Evolutionary conservation across 1,284 basidiomycete species (phyloP), one percentile per base, ranked within the genome.

Genomic region (Austroboletus novae-zelandiae): DNA sequence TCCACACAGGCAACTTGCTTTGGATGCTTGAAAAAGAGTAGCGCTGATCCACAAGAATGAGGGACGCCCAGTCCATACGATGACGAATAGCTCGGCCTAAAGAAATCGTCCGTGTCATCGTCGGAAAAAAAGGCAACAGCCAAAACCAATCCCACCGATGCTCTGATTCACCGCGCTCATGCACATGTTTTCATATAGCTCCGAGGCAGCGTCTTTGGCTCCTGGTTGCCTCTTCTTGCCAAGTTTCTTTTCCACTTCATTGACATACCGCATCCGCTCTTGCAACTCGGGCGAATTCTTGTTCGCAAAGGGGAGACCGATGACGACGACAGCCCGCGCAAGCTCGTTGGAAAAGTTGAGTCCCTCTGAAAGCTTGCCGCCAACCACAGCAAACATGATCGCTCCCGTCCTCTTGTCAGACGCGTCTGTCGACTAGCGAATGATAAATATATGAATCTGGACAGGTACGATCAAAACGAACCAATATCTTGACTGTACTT

Each of bases 101-200:
- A 27, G 45, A 47, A 27, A 18, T 39, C 20, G 20, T 23, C 20
- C 20, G 20, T 23, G 20, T 23, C 20, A 23, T 23, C 20, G 20
- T 23, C 20, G 20, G n/a, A n/a, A n/a, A 23, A 23, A 23, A 23
- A 23, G 20, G 20, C 20, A 37, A 13, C 18, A 17, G 5, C 11
- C 41, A 15, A 32, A 29, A 48, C 40, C 40, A 13, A 5, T 5
- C 82, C 49, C 55, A 87, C 94, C 95, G 54, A 99, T 98, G 50
- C 91, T 94, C 68, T 99, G 96, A 71, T 99, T 99, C 39, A 98
- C 94, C 0, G 94, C 82, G 57, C 92, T 91, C 92, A 98, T 97
- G 64, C 94, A 97, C 75, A 94, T 81, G 66, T 95, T 95, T 72
- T 90, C 86, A 68, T 96, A 96, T 42, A 96, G 72, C 68, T 94